Base-by-base conservation (phyloP, 2,329 filamentous ascomycete genomes). In the Rutstroemia sydowiana region DNA sequence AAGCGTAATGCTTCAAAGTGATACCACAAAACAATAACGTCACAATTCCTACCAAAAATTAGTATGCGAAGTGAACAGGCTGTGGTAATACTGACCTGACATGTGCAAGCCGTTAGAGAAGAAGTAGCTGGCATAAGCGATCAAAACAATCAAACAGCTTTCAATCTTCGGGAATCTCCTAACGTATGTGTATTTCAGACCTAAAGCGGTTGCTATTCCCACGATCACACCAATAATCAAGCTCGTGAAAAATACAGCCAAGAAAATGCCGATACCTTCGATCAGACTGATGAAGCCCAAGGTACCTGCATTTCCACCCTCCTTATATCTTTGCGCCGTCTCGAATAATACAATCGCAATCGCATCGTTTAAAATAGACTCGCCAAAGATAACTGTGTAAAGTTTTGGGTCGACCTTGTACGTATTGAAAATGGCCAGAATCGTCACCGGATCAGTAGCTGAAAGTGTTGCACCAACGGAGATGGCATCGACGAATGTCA, bases 391-490 rank as follows among this genome's bases (percentile, higher is more conserved):
- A 68, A 98, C 84, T 28, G 93, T 98, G 72, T 98, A 98, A 16
- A 98, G 79, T 71, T 97, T 97, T 2, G 93, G 93, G 64, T 98
- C 93, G 63, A 98, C 93, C 71, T 97, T 97, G 79, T 97, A 98
- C 1, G 93, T 87, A 69, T 96, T 97, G 79, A 98, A 98, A 61
- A 98, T 98, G 67, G 93, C 93, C 49, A 98, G 76, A 62, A 98
- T 97, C 0, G 93, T 98, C 54, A 98, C 92, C 0, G 93, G 93
- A 66, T 98, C 93, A 1, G 93, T 98, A 54, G 93, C 93, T 2
- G 93, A 97, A 30, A 98, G 79, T 0, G 93, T 98, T 41, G 93
- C 93, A 63, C 93, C 93, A 40, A 98, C 89, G 1, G 91, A 95
- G 67, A 98, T 93, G 58, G 93, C 93, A 66, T 98, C 93, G 59